Percentiles rank a stretch among this genome's conserved stretches.
phyloP scores from a whole-genome alignment of 2,329 filamentous ascomycete species.

The Aspergillus cejpii region DNA sequence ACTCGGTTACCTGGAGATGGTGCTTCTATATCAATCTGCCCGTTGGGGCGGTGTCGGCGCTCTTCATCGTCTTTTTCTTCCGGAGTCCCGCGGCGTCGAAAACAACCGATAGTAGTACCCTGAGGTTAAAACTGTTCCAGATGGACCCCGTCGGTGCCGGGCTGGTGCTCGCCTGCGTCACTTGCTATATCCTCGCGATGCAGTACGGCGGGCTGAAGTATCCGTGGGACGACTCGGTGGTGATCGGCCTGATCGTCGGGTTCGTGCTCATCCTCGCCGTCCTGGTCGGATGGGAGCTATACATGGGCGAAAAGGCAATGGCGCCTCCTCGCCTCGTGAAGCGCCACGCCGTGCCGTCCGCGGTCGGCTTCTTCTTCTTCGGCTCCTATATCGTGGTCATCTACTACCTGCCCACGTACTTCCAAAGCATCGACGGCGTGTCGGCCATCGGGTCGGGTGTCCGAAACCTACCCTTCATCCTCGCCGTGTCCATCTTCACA shows the following conservation, averaged over 20 bases:
- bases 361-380: slow-evolving; percentile 28
- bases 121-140: slow-evolving; percentile 20
- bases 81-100: slow-evolving; percentile 1
- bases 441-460: slow-evolving; percentile 36
- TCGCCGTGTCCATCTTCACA: slow-evolving; percentile 26
- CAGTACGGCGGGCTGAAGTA: slow-evolving; percentile 52
- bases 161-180: slow-evolving; percentile 46
- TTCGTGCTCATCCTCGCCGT: slow-evolving; percentile 9
- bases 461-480: slow-evolving; percentile 39
- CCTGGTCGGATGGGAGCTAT: slow-evolving; percentile 12
- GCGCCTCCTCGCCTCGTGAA: slow-evolving; percentile 3
- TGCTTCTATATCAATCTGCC: slow-evolving; percentile 52
- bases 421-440: slow-evolving; percentile 36
- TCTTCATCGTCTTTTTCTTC: slow-evolving; percentile 21
- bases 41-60: slow-evolving; percentile 27
- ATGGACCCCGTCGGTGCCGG: slow-evolving; percentile 45
- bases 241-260: slow-evolving; percentile 37
- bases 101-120: slow-evolving; percentile 1
- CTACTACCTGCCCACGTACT: slow-evolving; percentile 47
- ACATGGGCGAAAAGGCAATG: slow-evolving; percentile 12
- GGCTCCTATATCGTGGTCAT: slow-evolving; percentile 35
- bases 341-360: background rate
- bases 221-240: slow-evolving; percentile 43
- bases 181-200: slow-evolving; percentile 51
- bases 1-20: slow-evolving; percentile 43